Percentiles rank a stretch among this genome's conserved stretches.
These are phyloP conservation scores for Cymbopogon citratus DNA, from an alignment of 176 grass and related monocot species.

Conservation along the genomic window DNA sequence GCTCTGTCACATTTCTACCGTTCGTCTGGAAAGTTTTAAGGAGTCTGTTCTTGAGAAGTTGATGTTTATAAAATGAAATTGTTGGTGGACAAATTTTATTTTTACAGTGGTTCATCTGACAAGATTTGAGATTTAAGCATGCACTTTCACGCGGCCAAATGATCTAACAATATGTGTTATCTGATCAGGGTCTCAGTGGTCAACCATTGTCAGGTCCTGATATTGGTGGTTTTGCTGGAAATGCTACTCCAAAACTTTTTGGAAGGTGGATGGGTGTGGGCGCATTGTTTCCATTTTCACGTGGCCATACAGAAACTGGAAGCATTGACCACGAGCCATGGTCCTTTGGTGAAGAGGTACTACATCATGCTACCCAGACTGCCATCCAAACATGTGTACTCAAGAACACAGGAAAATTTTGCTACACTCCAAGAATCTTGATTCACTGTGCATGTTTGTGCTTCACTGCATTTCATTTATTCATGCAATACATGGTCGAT, in stretches of 20 bases:
- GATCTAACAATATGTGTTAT: constrained; percentile 15
- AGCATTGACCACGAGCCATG: constrained; percentile 85
- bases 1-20: no score
- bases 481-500: not conserved
- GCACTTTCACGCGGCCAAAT: not conserved
- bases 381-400: not conserved
- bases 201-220: constrained; percentile 88
- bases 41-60: no score
- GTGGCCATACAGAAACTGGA: constrained; percentile 63
- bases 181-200: constrained; percentile 65
- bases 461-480: not conserved
- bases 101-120: no score
- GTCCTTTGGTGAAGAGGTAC: constrained; percentile 88
- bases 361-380: not conserved
- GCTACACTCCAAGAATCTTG: not conserved
- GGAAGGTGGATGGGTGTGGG: constrained; percentile 91
- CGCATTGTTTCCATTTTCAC: constrained; percentile 85
- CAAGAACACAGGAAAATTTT: not conserved
- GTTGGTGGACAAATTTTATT: no score
- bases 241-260: constrained; percentile 85
- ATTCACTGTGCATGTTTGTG: constrained; percentile 1
- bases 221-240: constrained; percentile 84
- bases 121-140: not conserved
- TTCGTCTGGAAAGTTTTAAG: no score
- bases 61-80: no score